phyloP scores from a whole-genome alignment of 805 yeast species.

The Lipomyces chichibuensis region DNA sequence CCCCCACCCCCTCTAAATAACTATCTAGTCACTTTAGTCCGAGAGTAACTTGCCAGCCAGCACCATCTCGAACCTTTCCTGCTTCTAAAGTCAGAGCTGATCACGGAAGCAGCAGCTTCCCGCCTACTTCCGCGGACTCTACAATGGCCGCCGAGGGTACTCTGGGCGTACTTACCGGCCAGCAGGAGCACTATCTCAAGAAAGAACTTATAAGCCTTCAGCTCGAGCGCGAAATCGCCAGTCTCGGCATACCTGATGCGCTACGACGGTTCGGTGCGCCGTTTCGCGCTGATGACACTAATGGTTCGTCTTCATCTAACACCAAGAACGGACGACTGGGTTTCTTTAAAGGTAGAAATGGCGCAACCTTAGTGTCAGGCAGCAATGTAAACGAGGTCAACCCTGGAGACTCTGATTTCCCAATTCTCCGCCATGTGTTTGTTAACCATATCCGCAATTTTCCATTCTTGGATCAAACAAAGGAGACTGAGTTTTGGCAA shows the following conservation, averaged over 20 bases:
- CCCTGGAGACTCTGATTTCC: slow-evolving; percentile 53
- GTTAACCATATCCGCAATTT: slow-evolving; percentile 64
- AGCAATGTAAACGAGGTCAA: slow-evolving; percentile 21
- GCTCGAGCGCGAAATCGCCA: slow-evolving; percentile 63
- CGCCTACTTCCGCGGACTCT: neutral
- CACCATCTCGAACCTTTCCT: neutral
- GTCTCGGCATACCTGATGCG: slow-evolving; percentile 62
- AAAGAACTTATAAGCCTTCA: slow-evolving; percentile 71
- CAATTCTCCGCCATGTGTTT: slow-evolving; percentile 70
- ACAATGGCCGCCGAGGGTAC: neutral
- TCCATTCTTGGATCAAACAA: slow-evolving; percentile 65
- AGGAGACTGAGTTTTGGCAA: slow-evolving; percentile 74
- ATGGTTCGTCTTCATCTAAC: neutral
- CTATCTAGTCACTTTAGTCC: neutral
- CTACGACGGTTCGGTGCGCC: slow-evolving; percentile 78
- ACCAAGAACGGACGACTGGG: neutral
- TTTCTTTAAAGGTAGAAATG: neutral
- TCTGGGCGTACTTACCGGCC: slow-evolving; percentile 52
- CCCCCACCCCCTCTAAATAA: neutral
- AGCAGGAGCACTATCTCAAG: slow-evolving; percentile 85
- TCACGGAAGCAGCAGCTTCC: neutral
- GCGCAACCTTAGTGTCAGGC: neutral
- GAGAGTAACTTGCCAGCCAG: neutral
- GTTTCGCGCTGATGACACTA: slow-evolving; percentile 48
- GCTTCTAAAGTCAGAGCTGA: neutral